These are phyloP conservation scores for Scheffersomyces segobiensis DNA, from an alignment of 1,139 yeast species.

Conservation along the genomic window DNA sequence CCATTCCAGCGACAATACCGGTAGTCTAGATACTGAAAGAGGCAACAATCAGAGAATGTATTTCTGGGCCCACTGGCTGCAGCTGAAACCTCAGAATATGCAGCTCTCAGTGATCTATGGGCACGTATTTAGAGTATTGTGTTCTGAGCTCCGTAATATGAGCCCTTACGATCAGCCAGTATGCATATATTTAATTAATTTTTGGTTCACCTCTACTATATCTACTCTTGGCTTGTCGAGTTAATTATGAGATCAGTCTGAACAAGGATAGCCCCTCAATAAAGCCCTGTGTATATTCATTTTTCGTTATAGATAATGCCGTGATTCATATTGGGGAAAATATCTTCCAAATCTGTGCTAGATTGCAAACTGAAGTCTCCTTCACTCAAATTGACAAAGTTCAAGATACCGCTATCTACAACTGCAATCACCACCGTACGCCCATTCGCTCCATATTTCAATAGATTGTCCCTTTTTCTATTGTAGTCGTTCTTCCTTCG, in stretches of 20 bases:
- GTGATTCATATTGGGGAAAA: slow-evolving; percentile 16
- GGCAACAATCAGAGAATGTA: too few relatives aligned
- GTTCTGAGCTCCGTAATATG: not conserved
- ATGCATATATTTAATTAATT: too few relatives aligned
- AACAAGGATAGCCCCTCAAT: too few relatives aligned
- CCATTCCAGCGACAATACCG: not conserved
- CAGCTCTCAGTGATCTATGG: not conserved
- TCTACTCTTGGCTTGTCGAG: too few relatives aligned
- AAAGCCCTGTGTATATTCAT: not conserved
- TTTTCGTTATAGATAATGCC: slow-evolving; percentile 18
- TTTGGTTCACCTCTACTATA: too few relatives aligned
- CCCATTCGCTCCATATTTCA: slow-evolving; percentile 43
- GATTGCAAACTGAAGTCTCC: slow-evolving; percentile 54
- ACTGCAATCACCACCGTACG: slow-evolving; percentile 61
- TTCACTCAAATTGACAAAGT: slow-evolving; percentile 61
- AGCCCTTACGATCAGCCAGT: not conserved
- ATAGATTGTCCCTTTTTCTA: slow-evolving; percentile 26
- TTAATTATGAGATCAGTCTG: too few relatives aligned
- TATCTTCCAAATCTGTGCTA: slow-evolving; percentile 12
- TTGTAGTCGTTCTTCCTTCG: slow-evolving; percentile 28
- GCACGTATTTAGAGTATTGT: not conserved
- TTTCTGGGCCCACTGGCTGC: too few relatives aligned
- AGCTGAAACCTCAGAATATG: too few relatives aligned
- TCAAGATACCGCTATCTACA: slow-evolving; percentile 71
- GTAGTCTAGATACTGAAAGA: too few relatives aligned